Evolutionary conservation across 2,329 filamentous ascomycete genomes (phyloP), one percentile per base, ranked within the genome.

Genomic region (Pestalotiopsis sp.): DNA sequence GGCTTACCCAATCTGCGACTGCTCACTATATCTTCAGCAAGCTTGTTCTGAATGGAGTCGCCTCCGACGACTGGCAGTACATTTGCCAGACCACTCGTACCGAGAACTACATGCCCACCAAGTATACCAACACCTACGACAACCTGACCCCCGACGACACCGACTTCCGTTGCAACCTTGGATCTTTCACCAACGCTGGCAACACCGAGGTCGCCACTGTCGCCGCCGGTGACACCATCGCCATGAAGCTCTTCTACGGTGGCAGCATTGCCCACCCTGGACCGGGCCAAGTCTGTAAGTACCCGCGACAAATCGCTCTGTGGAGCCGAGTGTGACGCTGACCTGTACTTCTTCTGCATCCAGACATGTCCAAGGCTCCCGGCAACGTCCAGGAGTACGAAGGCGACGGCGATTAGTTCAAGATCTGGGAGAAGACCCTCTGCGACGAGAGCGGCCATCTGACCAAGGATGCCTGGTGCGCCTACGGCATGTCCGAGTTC

Each of bases 401-500:
- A 30, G 68, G 71, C 22, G 66, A 66, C 1, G 68, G 69, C 39
- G 70, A 66, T 55, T 73, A 68, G 70, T 69, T 68, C 7, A 63
- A 71, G 14, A 66, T 72, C 24, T 71, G 70, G 56, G 68, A 68
- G 6, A 68, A 70, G 40, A 64, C 61, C 20, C 11, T 61, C 30
- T 61, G 35, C n/a, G 58, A 64, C 40, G 44, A 56, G 20, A 61
- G 58, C 40, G 40, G 52, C 4, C 24, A 39, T 26, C 14, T 62
- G 57, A 44, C 39, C 1, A 26, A 20, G 40, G 58, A 17, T 71
- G 70, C 57, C 38, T 74, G 71, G 70, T 70, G 71, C 1, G 70
- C 71, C 60, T 65, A 71, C 55, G 71, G 67, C 22, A 70, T 73
- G 64, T 66, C 65, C 30, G 66, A 65, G 9, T 72, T 74, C 65